A percentile compares a stretch with the other conserved stretches of the same genome.
Conservation (phyloP, 352 stramenopile species). For the Salisapilia sapeloensis region DNA sequence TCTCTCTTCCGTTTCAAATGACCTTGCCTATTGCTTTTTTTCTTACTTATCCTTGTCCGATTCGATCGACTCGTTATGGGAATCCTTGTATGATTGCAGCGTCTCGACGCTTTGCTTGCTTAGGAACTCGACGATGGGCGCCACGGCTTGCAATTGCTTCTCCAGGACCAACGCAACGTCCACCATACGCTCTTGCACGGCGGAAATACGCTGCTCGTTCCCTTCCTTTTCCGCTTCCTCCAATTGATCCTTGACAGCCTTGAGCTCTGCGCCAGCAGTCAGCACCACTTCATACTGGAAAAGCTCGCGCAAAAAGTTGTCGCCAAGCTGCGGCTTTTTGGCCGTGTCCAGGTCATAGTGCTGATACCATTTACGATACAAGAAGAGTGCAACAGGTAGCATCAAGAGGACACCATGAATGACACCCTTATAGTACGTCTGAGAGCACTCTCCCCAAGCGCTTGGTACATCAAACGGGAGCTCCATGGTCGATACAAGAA, state of each 20-base stretch:
- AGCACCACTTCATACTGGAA: slow-evolving; percentile 51
- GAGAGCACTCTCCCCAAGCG: too few relatives aligned
- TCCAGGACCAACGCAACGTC: slow-evolving; percentile 34
- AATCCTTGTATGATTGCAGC: too few relatives aligned
- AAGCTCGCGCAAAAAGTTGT: slow-evolving; percentile 37
- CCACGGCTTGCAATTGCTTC: slow-evolving; percentile 33
- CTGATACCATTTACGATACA: slow-evolving; percentile 27
- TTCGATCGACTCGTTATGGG: too few relatives aligned
- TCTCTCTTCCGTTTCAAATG: too few relatives aligned
- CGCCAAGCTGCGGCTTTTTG: slow-evolving; percentile 17
- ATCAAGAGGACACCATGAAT: slow-evolving; percentile 29
- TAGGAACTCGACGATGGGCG: slow-evolving; percentile 38
- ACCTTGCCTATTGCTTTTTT: too few relatives aligned
- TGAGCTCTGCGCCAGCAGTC: slow-evolving; percentile 38
- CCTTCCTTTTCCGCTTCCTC: slow-evolving; percentile 17
- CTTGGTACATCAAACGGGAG: too few relatives aligned
- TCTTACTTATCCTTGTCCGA: too few relatives aligned
- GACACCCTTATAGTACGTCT: slow-evolving; percentile 34
- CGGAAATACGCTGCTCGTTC: slow-evolving; percentile 23
- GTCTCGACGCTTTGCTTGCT: slow-evolving; percentile 30
- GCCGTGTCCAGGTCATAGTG: slow-evolving; percentile 5
- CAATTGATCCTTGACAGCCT: slow-evolving; percentile 35
- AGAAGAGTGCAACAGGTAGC: slow-evolving; percentile 20
- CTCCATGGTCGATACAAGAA: too few relatives aligned
- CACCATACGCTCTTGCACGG: slow-evolving; percentile 31